phyloP scores from a whole-genome alignment of 345 rosid genomes.

The Viola odorata region DNA sequence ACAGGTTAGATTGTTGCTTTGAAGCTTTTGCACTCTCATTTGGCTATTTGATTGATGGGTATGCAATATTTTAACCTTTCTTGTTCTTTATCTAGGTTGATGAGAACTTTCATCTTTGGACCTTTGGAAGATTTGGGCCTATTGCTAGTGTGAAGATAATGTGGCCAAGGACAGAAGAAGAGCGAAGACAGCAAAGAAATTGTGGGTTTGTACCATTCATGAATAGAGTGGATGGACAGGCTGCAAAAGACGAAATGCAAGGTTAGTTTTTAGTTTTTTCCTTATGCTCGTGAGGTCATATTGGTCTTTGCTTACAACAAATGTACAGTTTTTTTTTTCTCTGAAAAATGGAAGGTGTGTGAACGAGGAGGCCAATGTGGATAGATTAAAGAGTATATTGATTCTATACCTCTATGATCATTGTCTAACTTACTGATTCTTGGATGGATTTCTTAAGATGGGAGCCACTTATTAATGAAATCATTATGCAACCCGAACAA shows the following conservation, averaged over 20 bases:
- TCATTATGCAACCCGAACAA: neutral
- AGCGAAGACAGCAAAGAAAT: constrained; percentile 83
- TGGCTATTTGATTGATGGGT: neutral
- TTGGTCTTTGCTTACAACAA: too few relatives aligned
- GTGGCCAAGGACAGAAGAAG: constrained; percentile 99
- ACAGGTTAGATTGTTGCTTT: constrained; percentile 40
- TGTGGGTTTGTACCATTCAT: constrained; percentile 98
- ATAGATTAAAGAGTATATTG: too few relatives aligned
- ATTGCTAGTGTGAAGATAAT: constrained; percentile 99
- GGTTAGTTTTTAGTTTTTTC: constrained; percentile 28
- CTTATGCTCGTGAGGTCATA: too few relatives aligned
- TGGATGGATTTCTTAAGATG: too few relatives aligned
- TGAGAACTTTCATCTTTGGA: constrained; percentile 93
- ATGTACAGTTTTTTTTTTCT: too few relatives aligned
- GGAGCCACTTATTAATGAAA: neutral
- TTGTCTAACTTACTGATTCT: too few relatives aligned
- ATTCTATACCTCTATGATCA: too few relatives aligned
- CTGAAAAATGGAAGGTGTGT: too few relatives aligned
- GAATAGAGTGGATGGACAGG: constrained; percentile 98
- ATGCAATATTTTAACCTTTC: neutral
- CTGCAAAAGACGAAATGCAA: constrained; percentile 99
- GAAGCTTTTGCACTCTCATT: constrained; percentile 1
- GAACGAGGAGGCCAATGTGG: too few relatives aligned
- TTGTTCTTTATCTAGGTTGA: constrained; percentile 57
- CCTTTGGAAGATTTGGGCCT: constrained; percentile 99